Percentiles rank a stretch among this genome's conserved stretches.
phyloP scores from a whole-genome alignment of 192 early-diverging fungal species.

The Linnemannia schmuckeri region DNA sequence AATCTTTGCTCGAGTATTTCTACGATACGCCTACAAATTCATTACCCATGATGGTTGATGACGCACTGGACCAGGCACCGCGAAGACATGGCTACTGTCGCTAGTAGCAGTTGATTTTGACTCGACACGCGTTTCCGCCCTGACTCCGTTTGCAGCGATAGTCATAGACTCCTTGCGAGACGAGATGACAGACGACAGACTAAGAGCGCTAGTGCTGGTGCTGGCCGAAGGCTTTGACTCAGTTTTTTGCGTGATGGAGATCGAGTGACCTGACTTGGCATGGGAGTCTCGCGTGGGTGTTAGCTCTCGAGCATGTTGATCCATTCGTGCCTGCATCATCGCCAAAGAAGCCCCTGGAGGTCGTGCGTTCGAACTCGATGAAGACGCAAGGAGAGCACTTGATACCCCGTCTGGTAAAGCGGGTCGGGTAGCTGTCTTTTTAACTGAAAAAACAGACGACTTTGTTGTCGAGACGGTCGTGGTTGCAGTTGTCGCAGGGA shows the following conservation, averaged over 20 bases:
- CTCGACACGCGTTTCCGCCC: background rate
- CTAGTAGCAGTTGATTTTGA: background rate
- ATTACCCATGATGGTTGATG: conserved; percentile 18
- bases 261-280: background rate
- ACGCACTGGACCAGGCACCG: conserved; percentile 15
- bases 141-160: background rate
- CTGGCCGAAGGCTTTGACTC: background rate
- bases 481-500: background rate
- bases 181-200: background rate
- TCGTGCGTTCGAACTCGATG: background rate
- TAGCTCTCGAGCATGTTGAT: background rate
- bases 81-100: background rate
- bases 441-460: conserved; percentile 18
- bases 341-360: background rate
- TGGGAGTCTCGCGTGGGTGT: background rate
- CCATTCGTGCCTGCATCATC: conserved; percentile 3
- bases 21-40: background rate
- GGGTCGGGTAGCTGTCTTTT: conserved; percentile 17
- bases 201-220: background rate
- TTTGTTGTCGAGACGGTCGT: conserved; percentile 3
- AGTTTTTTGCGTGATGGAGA: background rate
- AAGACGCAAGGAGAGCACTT: background rate
- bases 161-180: conserved; percentile 2
- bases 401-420: conserved; percentile 35
- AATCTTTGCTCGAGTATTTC: background rate